phyloP scores from a whole-genome alignment of 1,284 basidiomycete genomes.

The Trichosporon ovoides region DNA sequence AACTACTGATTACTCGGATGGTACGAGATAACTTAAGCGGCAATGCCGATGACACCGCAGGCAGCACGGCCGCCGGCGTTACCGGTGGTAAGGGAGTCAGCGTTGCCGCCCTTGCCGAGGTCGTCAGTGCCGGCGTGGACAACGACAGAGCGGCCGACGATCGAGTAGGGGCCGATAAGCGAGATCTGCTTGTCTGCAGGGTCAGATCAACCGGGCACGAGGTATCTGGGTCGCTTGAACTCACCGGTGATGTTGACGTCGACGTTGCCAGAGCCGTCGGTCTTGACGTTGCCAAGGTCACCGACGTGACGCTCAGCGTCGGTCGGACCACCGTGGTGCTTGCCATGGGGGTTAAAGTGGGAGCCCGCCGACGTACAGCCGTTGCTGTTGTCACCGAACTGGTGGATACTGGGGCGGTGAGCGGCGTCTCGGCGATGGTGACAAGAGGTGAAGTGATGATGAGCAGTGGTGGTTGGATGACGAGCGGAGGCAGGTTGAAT shows the following conservation, averaged over 20 bases:
- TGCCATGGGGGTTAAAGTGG: constrained; percentile 68
- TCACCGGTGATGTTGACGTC: constrained; percentile 54
- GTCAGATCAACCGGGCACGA: not conserved
- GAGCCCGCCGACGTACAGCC: constrained; percentile 67
- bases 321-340: constrained; percentile 59
- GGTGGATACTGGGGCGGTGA: constrained; percentile 1
- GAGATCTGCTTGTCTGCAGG: constrained; percentile 58
- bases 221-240: constrained; percentile 7
- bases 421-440: no score
- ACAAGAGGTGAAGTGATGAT: not conserved
- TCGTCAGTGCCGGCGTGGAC: constrained; percentile 69
- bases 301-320: constrained; percentile 64
- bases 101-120: constrained; percentile 62
- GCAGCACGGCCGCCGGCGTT: constrained; percentile 66
- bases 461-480: not conserved
- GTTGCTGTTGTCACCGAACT: constrained; percentile 31
- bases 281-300: constrained; percentile 65
- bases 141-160: constrained; percentile 58
- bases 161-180: constrained; percentile 63
- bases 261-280: constrained; percentile 57
- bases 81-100: constrained; percentile 66
- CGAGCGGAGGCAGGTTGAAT: no score
- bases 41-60: constrained; percentile 60
- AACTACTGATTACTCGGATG: not conserved
- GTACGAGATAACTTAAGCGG: constrained; percentile 18